phyloP scores from a whole-genome alignment of 2,329 filamentous ascomycete species.

The Monosporascus sp. region DNA sequence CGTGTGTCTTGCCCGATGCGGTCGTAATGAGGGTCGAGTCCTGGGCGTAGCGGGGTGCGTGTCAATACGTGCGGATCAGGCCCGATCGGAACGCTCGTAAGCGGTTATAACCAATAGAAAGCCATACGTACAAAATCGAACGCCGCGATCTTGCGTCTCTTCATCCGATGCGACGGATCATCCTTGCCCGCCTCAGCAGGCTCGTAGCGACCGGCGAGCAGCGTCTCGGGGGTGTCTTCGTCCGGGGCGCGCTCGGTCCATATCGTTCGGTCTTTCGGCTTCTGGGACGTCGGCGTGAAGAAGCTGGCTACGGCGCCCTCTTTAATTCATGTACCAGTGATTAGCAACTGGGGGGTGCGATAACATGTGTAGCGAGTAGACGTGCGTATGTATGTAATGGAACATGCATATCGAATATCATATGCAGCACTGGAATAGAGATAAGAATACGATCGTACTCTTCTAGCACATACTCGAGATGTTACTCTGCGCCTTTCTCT shows the following conservation, averaged over 20 bases:
- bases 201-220: constrained; percentile 72
- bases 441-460: too few relatives aligned
- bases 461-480: too few relatives aligned
- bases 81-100: background rate
- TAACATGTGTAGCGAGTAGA: too few relatives aligned
- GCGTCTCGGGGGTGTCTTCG: constrained; percentile 45
- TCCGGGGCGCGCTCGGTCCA: constrained; percentile 64
- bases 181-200: constrained; percentile 33
- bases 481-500: too few relatives aligned
- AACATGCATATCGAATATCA: too few relatives aligned
- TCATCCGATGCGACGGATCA: constrained; percentile 14
- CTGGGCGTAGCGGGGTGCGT: constrained; percentile 33
- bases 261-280: constrained; percentile 67
- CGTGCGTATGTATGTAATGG: too few relatives aligned
- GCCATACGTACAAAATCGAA: constrained; percentile 56
- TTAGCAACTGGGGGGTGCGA: too few relatives aligned
- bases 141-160: constrained; percentile 59
- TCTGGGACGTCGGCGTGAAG: constrained; percentile 83
- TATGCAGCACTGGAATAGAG: too few relatives aligned
- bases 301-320: constrained; percentile 73
- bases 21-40: constrained; percentile 85
- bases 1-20: constrained; percentile 75
- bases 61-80: background rate
- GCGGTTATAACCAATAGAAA: background rate
- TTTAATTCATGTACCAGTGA: constrained; percentile 23